These are phyloP conservation scores for Ganoderma multipileum DNA, from an alignment of 1,284 basidiomycete genomes.

Conservation along the genomic window DNA sequence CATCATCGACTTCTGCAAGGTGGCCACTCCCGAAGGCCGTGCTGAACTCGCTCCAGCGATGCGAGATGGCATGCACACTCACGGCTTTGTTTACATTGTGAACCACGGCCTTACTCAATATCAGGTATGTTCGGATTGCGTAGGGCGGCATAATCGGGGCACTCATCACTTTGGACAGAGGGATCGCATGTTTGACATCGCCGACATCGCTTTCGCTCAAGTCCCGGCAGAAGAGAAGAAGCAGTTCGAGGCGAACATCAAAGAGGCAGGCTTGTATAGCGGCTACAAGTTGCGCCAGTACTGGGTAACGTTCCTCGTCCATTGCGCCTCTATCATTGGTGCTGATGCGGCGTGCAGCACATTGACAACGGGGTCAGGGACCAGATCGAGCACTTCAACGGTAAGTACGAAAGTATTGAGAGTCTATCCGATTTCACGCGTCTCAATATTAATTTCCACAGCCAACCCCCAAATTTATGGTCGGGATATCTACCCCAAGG, in stretches of 20 bases:
- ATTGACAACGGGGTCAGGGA: slow-evolving; percentile 65
- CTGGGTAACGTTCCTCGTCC: slow-evolving; percentile 65
- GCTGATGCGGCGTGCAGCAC: slow-evolving; percentile 43
- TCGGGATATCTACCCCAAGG: slow-evolving; percentile 51
- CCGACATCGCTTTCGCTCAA: slow-evolving; percentile 62
- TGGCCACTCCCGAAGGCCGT: slow-evolving; percentile 52
- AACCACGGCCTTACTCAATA: slow-evolving; percentile 59
- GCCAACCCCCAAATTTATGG: slow-evolving; percentile 57
- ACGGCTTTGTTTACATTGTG: slow-evolving; percentile 68
- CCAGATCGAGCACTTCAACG: slow-evolving; percentile 64
- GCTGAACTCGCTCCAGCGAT: slow-evolving; percentile 54
- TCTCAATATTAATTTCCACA: slow-evolving; percentile 33
- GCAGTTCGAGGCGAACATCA: slow-evolving; percentile 53
- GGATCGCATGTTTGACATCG: slow-evolving; percentile 67
- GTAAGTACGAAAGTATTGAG: slow-evolving; percentile 43
- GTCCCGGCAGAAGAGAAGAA: slow-evolving; percentile 65
- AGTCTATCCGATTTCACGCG: background rate
- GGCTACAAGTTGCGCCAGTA: slow-evolving; percentile 66
- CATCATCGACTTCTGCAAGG: slow-evolving; percentile 65
- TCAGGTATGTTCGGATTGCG: slow-evolving; percentile 42
- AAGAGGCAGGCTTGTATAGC: slow-evolving; percentile 59
- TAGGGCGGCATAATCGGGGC: background rate
- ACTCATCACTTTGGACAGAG: slow-evolving; percentile 12
- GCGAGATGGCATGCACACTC: slow-evolving; percentile 60
- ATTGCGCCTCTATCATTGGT: background rate